Conservation (phyloP, 2,329 filamentous ascomycete species). For the Tolypocladium album region DNA sequence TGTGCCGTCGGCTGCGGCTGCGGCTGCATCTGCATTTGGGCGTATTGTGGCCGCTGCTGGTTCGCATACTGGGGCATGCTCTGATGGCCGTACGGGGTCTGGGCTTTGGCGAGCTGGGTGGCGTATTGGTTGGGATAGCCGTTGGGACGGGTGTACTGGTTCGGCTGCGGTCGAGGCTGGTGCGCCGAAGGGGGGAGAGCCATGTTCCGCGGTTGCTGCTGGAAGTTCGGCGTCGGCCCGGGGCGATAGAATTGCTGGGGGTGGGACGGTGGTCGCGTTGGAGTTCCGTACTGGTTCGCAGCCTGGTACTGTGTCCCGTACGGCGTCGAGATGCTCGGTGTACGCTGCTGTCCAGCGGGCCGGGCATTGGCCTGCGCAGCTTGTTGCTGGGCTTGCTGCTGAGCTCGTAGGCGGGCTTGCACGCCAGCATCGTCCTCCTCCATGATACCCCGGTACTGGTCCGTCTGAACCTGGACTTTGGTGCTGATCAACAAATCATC, state of each 20-base stretch:
- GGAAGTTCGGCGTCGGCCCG: conserved; percentile 28
- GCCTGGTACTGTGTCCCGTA: conserved; percentile 33
- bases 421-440: conserved; percentile 66
- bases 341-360: conserved; percentile 26
- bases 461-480: conserved; percentile 61
- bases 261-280: conserved; percentile 31
- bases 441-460: conserved; percentile 68
- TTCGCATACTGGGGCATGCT: conserved; percentile 36
- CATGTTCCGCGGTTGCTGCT: conserved; percentile 24
- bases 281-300: conserved; percentile 34
- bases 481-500: conserved; percentile 73
- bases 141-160: conserved; percentile 39
- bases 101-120: conserved; percentile 40
- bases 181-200: conserved; percentile 16
- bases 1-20: background rate
- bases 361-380: conserved; percentile 20
- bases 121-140: conserved; percentile 35
- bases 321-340: conserved; percentile 26
- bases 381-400: conserved; percentile 16
- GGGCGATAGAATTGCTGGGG: conserved; percentile 34
- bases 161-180: conserved; percentile 27
- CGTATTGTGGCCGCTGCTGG: conserved; percentile 34
- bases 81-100: conserved; percentile 40
- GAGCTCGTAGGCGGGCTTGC: conserved; percentile 36
- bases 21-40: conserved; percentile 20